Percentiles rank a stretch among this genome's conserved stretches.
Evolutionary conservation across 495 filamentous ascomycete genomes (phyloP).

Genomic region (Aspergillus nidulans): DNA sequence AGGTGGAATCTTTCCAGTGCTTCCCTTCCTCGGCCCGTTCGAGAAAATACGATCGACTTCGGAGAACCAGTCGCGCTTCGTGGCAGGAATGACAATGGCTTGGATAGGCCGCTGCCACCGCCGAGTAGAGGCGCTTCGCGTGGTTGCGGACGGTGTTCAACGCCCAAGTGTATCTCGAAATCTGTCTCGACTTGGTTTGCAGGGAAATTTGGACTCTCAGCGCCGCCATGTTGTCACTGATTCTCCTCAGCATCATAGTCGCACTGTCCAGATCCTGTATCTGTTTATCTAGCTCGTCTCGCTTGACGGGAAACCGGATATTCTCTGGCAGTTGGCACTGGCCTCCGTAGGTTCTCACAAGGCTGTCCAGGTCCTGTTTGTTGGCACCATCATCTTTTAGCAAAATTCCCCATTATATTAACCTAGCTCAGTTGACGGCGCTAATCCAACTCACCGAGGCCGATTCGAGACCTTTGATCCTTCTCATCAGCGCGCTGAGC

Average conservation of each 20-base stretch:
- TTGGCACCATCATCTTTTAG: background rate
- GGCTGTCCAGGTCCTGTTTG: background rate
- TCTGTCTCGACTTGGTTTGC: background rate
- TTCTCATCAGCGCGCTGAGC: background rate
- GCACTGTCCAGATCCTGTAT: conserved; percentile 1
- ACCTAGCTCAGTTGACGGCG: background rate
- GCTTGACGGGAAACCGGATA: conserved; percentile 5
- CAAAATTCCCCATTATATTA: background rate
- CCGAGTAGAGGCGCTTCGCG: conserved; percentile 5
- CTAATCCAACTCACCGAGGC: background rate
- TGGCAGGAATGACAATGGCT: background rate
- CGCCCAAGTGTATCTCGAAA: background rate
- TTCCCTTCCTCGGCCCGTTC: background rate
- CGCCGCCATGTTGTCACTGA: background rate
- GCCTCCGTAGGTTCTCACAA: conserved; percentile 1
- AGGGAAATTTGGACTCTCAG: background rate
- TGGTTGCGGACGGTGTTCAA: background rate
- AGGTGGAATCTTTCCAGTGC: background rate
- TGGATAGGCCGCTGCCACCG: background rate
- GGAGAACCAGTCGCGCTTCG: conserved; percentile 5
- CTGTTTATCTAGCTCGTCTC: conserved; percentile 2
- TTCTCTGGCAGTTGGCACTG: conserved; percentile 18
- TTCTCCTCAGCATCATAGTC: background rate
- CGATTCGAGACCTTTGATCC: background rate
- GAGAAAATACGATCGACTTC: background rate